phyloP scores from a whole-genome alignment of 768 basidiomycete genomes.

The Chiua virens region DNA sequence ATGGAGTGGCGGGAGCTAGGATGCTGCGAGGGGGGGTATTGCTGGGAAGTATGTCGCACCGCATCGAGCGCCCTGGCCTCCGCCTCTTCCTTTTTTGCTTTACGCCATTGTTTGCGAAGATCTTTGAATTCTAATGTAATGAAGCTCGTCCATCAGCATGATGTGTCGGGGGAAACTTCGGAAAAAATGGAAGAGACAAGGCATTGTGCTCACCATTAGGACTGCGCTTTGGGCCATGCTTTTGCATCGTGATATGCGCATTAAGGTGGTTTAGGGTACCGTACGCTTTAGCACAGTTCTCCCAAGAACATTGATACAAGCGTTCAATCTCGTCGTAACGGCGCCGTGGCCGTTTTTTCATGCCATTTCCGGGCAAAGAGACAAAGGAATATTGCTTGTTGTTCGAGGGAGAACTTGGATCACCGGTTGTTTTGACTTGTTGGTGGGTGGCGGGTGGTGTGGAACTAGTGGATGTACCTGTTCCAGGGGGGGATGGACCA shows the following conservation, averaged over 20 bases:
- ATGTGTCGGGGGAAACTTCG: background rate
- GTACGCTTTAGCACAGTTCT: conserved; percentile 78
- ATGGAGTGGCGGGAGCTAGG: conserved; percentile 27
- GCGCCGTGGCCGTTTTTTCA: conserved; percentile 81
- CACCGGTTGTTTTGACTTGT: conserved; percentile 15
- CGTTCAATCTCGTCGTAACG: conserved; percentile 96
- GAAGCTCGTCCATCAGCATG: conserved; percentile 8
- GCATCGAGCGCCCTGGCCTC: conserved; percentile 24
- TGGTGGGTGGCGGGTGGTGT: conserved; percentile 34
- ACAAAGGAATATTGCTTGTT: conserved; percentile 83
- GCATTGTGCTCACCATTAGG: conserved; percentile 69
- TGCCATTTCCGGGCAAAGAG: conserved; percentile 73
- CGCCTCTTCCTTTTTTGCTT: conserved; percentile 80
- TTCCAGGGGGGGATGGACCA: conserved; percentile 61
- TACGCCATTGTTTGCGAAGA: conserved; percentile 93
- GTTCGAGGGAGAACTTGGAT: conserved; percentile 38
- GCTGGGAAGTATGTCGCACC: conserved; percentile 18
- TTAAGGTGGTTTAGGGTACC: conserved; percentile 97
- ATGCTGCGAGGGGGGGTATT: conserved; percentile 16
- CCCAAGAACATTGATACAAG: conserved; percentile 85
- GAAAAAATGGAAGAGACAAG: background rate
- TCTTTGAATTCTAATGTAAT: conserved; percentile 99
- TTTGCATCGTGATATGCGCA: conserved; percentile 98
- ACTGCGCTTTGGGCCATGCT: conserved; percentile 87
- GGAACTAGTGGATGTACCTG: conserved; percentile 59